Conservation (phyloP, 208 protist genomes). For the Crithidia expoeki region DNA sequence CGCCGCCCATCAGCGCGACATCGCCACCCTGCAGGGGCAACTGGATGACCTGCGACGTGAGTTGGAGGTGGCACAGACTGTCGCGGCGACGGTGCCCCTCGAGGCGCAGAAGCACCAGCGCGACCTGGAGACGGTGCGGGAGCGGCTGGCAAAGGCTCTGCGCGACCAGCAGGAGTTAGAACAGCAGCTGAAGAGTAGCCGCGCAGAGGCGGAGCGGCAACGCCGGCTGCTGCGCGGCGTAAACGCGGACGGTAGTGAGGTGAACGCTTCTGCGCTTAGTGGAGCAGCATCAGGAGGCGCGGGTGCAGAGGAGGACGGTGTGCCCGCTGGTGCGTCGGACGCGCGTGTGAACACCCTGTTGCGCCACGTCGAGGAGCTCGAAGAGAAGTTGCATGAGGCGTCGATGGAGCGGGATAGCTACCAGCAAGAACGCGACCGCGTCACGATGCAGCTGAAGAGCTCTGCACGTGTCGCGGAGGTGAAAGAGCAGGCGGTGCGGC, state of each 20-base stretch:
- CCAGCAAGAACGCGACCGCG: slow-evolving; percentile 49
- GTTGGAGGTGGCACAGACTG: slow-evolving; percentile 52
- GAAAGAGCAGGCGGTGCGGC: slow-evolving; percentile 51
- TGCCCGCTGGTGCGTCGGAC: slow-evolving; percentile 21
- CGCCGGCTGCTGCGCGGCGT: slow-evolving; percentile 24
- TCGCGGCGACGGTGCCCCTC: slow-evolving; percentile 55
- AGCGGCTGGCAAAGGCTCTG: slow-evolving; percentile 50
- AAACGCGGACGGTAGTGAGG: slow-evolving; percentile 19
- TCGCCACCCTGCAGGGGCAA: slow-evolving; percentile 27
- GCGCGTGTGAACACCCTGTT: slow-evolving; percentile 56
- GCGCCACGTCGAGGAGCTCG: slow-evolving; percentile 37
- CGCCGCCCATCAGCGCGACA: slow-evolving; percentile 30
- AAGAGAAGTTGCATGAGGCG: slow-evolving; percentile 35
- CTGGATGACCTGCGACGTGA: slow-evolving; percentile 37
- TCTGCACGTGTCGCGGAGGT: slow-evolving; percentile 43
- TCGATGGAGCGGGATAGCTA: slow-evolving; percentile 37
- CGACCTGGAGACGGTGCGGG: slow-evolving; percentile 47
- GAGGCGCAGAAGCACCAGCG: slow-evolving; percentile 45
- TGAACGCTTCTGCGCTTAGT: slow-evolving; percentile 9
- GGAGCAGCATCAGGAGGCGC: no score
- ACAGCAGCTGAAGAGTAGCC: slow-evolving; percentile 36
- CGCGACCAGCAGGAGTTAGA: slow-evolving; percentile 35
- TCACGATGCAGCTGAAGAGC: slow-evolving; percentile 47
- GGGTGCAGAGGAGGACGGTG: slow-evolving; percentile 11
- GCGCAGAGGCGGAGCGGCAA: slow-evolving; percentile 36